Evolutionary conservation across 495 filamentous ascomycete genomes (phyloP).

Genomic region (Penicillium ucsense): DNA sequence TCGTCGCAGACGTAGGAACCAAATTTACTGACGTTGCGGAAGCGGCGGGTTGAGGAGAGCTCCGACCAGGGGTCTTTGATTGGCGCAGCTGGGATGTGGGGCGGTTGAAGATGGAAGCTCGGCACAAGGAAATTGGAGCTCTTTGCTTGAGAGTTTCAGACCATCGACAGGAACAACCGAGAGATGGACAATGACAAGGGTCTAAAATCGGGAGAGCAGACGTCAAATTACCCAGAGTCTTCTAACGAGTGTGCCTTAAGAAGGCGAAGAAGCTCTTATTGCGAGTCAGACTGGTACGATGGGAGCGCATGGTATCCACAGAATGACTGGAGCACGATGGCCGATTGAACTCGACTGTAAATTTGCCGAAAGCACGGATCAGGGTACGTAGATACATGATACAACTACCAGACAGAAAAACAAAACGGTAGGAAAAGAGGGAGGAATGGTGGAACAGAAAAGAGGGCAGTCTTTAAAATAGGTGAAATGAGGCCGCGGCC

Average conservation of each 20-base stretch:
- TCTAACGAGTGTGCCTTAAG: too few species aligned
- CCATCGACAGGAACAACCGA: not conserved
- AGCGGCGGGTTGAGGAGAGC: slow-evolving; percentile 28
- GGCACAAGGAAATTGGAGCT: too few species aligned
- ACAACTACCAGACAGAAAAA: slow-evolving; percentile 29
- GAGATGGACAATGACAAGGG: not conserved
- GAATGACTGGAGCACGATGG: too few species aligned
- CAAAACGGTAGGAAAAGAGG: slow-evolving; percentile 18
- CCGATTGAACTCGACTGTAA: too few species aligned
- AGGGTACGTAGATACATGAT: slow-evolving; percentile 40
- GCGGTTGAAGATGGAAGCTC: not conserved
- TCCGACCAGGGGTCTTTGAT: slow-evolving; percentile 15
- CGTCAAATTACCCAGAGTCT: too few species aligned
- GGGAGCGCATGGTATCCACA: too few species aligned
- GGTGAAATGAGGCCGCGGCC: not conserved
- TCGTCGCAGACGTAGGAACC: slow-evolving; percentile 3
- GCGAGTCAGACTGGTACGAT: too few species aligned
- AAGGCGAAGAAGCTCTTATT: too few species aligned
- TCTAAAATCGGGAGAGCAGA: too few species aligned
- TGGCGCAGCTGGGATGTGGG: slow-evolving; percentile 11
- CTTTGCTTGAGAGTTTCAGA: too few species aligned
- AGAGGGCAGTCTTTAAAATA: slow-evolving; percentile 9
- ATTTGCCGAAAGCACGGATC: slow-evolving; percentile 19
- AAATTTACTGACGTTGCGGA: slow-evolving; percentile 26
- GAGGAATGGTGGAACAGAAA: not conserved